Percentiles rank a stretch among this genome's conserved stretches.
Evolutionary conservation across 352 stramenopile species (phyloP).

Genomic region (Lagenidium sp.): DNA sequence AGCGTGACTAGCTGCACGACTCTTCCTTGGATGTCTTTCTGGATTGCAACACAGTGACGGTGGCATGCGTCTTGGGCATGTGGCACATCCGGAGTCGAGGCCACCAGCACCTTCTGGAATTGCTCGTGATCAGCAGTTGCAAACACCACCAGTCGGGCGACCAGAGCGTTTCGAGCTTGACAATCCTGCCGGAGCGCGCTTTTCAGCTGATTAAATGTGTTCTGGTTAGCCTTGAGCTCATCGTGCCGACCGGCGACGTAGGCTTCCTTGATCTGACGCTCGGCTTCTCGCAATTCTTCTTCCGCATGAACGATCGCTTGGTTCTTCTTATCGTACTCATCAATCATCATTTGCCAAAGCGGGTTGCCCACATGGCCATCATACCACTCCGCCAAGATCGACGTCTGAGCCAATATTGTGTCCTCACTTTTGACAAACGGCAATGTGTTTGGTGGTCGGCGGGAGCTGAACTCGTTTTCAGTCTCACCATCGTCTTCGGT

Average conservation of each 20-base stretch:
- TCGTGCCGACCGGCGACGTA: not conserved
- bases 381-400: conserved; percentile 10
- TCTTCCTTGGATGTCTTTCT: conserved; percentile 30
- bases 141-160: conserved; percentile 35
- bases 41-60: conserved; percentile 28
- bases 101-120: conserved; percentile 28
- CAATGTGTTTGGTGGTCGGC: not conserved
- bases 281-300: conserved; percentile 15
- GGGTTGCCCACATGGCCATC: too few species aligned
- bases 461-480: not conserved
- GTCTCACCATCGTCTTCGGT: conserved; percentile 20
- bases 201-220: conserved; percentile 5
- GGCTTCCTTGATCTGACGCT: conserved; percentile 1
- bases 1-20: conserved; percentile 18
- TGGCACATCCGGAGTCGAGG: conserved; percentile 28
- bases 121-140: conserved; percentile 22
- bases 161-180: conserved; percentile 35
- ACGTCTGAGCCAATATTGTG: not conserved
- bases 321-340: conserved; percentile 48
- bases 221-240: conserved; percentile 1
- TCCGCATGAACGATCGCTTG: conserved; percentile 34
- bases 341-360: conserved; percentile 38
- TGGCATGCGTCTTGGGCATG: conserved; percentile 39
- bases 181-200: conserved; percentile 17
- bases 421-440: not conserved